phyloP scores from a whole-genome alignment of 2,329 filamentous ascomycete genomes.

The Claviceps pusilla region DNA sequence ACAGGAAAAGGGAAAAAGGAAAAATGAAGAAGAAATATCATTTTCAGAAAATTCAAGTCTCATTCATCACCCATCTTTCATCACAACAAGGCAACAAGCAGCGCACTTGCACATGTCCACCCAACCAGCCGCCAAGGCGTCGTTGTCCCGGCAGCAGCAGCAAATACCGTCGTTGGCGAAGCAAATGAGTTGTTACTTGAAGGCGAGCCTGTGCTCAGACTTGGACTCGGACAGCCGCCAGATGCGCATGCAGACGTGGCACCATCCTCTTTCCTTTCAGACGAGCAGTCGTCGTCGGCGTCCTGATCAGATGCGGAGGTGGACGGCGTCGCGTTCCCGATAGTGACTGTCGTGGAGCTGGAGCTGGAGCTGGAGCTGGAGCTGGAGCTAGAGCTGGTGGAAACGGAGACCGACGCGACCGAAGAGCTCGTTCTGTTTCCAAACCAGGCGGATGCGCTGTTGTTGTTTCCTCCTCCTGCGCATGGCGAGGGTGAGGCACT shows the following conservation, averaged over 20 bases:
- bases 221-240: not conserved
- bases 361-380: too few species aligned
- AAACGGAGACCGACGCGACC: not conserved
- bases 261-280: not conserved
- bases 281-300: not conserved
- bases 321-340: not conserved
- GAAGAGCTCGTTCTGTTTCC: not conserved
- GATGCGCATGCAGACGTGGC: not conserved
- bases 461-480: not conserved
- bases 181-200: not conserved
- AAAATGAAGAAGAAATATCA: not conserved
- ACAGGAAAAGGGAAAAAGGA: too few species aligned
- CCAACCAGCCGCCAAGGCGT: not conserved
- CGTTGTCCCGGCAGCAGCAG: not conserved
- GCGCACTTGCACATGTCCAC: not conserved
- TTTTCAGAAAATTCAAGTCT: not conserved
- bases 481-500: not conserved
- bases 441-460: not conserved
- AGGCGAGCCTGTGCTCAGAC: not conserved
- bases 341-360: not conserved
- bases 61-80: not conserved
- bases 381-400: not conserved
- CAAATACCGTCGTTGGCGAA: not conserved
- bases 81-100: not conserved
- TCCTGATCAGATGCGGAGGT: not conserved